These are phyloP conservation scores for Pseudotsuga menziesii DNA, from an alignment of 75 land plant genomes.

Conservation along the genomic window DNA sequence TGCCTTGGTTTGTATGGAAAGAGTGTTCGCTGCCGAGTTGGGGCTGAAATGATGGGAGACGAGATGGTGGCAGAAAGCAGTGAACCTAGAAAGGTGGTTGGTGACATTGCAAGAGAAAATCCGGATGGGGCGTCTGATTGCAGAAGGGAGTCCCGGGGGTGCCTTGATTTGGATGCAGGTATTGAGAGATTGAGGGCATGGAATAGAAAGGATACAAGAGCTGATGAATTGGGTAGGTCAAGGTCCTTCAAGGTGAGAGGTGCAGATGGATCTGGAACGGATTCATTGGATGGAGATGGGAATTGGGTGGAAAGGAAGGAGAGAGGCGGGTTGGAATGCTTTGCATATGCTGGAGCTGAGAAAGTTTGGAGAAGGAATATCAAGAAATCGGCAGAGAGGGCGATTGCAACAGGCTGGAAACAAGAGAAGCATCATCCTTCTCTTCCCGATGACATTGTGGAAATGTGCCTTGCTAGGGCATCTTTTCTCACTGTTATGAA, in stretches of 20 bases:
- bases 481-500: conserved; percentile 50
- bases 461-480: conserved; percentile 68
- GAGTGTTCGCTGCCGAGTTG: conserved; percentile 59
- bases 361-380: conserved; percentile 40
- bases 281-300: background rate
- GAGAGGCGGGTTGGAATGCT: conserved; percentile 43
- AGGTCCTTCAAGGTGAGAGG: background rate
- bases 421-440: conserved; percentile 16
- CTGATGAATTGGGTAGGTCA: background rate
- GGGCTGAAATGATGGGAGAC: conserved; percentile 34
- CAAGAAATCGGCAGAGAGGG: conserved; percentile 20
- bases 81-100: conserved; percentile 28
- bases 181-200: conserved; percentile 6
- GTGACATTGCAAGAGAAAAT: background rate
- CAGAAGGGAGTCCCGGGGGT: conserved; percentile 5
- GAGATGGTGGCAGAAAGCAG: conserved; percentile 19
- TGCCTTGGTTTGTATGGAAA: conserved; percentile 48
- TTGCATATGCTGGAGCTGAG: conserved; percentile 38
- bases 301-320: conserved; percentile 13
- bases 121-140: background rate
- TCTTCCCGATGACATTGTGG: conserved; percentile 79
- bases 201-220: conserved; percentile 32
- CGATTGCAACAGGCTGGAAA: background rate
- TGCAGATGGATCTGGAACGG: background rate
- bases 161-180: conserved; percentile 9